These are phyloP conservation scores for Mycena olivaceomarginata DNA, from an alignment of 768 basidiomycete genomes.

Conservation along the genomic window DNA sequence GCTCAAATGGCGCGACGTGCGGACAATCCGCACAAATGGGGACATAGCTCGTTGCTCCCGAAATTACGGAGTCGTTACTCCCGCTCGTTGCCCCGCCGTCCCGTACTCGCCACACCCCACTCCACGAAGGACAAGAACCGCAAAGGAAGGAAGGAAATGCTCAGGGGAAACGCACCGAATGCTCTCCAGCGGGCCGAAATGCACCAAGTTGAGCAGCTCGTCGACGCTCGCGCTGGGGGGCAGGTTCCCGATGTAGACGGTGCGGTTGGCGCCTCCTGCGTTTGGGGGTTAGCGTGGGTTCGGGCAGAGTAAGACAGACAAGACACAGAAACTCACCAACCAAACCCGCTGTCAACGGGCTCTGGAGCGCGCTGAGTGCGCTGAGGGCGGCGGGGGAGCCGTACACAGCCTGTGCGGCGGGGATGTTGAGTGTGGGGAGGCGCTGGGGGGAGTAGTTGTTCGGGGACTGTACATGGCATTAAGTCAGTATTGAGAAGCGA, in stretches of 20 bases:
- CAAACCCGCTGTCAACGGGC: background rate
- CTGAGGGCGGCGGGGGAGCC: background rate
- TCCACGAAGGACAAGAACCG: too few relatives aligned
- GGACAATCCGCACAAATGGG: too few relatives aligned
- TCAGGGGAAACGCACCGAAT: conserved; percentile 68
- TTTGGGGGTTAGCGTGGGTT: conserved; percentile 47
- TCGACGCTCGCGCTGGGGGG: conserved; percentile 97
- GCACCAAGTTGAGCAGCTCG: conserved; percentile 97
- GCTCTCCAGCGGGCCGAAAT: conserved; percentile 97
- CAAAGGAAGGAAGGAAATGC: too few relatives aligned
- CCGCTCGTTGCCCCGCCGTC: too few relatives aligned
- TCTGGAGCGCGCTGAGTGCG: background rate
- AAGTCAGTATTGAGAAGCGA: background rate
- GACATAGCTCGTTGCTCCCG: too few relatives aligned
- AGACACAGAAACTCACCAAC: too few relatives aligned
- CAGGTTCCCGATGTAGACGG: conserved; percentile 97
- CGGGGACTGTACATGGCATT: background rate
- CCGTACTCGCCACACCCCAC: too few relatives aligned
- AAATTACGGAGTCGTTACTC: too few relatives aligned
- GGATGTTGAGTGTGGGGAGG: conserved; percentile 82
- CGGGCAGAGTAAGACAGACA: too few relatives aligned
- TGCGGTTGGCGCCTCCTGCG: conserved; percentile 75
- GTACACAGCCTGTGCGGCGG: conserved; percentile 79
- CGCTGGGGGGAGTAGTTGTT: conserved; percentile 59
- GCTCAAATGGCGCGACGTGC: too few relatives aligned